Base-by-base conservation (phyloP, 2,329 filamentous ascomycete species). In the Colletotrichum orchidophilum region DNA sequence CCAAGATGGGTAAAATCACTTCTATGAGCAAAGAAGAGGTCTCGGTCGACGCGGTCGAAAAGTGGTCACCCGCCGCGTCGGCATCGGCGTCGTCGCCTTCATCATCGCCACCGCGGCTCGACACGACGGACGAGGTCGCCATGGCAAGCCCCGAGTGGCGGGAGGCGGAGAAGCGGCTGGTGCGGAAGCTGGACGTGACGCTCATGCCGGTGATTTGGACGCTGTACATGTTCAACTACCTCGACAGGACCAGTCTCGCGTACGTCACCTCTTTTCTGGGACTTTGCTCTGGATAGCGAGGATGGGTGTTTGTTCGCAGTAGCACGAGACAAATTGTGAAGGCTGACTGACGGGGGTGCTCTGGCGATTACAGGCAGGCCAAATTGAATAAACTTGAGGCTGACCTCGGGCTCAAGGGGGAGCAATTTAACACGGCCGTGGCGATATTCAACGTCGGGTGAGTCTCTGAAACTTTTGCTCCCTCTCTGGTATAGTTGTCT, bases 131-230 rank as follows among this genome's bases (percentile, higher is more conserved):
- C 1, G 69, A 71, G 11, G 46, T 39, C 7, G 53, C 35, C 42
- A 69, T 71, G 64, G 58, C 58, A 21, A 64, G 35, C 18, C 53
- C 69, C 21, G 64, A 71, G 52, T 71, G 64, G 69, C 31, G 27
- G 15, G 69, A 64, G 27, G 42, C 65, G 6, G 69, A 71, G 46
- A 71, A 42, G 42, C 49, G 33, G 3, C 42, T 78, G 5, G 77
- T 78, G 5, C 65, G 70, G 33, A 75, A 75, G 42, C 73, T 78
- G 8, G 76, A 78, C 50, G 63, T 75, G 65, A 78, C 76, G 2
- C 61, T 78, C 9, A 60, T 78, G 53, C 69, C 69, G 1, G 73
- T 74, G 21, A 65, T 71, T 27, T 71, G 69, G 69, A 69, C 52
- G 6, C 54, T 71, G 31, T 73, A 73, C 63, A 66, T 73, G 67